Evolutionary conservation across 2,329 filamentous ascomycete species (phyloP).

Genomic region (Ustilaginoidea virens): DNA sequence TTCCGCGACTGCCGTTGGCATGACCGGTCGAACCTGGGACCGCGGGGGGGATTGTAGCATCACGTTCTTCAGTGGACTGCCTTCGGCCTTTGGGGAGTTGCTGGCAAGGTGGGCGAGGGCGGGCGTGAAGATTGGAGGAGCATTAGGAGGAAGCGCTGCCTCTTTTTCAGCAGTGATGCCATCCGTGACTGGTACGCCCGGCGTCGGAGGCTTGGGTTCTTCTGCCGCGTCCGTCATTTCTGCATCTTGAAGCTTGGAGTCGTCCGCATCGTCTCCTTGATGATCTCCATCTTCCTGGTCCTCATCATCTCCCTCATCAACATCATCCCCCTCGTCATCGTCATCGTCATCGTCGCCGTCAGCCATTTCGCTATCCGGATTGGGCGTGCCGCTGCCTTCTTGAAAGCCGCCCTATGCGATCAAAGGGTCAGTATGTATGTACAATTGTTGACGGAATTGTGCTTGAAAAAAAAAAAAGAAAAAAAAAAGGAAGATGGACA

Average conservation of each 20-base stretch:
- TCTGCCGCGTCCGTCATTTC: slow-evolving; percentile 21
- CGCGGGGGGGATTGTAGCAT: slow-evolving; percentile 30
- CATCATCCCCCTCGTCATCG: slow-evolving; percentile 31
- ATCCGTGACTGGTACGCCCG: slow-evolving; percentile 10
- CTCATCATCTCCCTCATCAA: slow-evolving; percentile 30
- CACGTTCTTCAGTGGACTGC: slow-evolving; percentile 38
- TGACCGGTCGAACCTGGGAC: slow-evolving; percentile 6
- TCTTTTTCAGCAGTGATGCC: slow-evolving; percentile 9
- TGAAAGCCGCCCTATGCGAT: slow-evolving; percentile 22
- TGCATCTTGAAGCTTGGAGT: slow-evolving; percentile 18
- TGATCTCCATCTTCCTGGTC: slow-evolving; percentile 32
- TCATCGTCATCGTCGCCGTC: slow-evolving; percentile 33
- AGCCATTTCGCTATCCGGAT: slow-evolving; percentile 36
- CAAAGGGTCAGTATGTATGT: not conserved
- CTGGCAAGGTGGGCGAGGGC: slow-evolving; percentile 12
- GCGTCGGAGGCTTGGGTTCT: slow-evolving; percentile 10
- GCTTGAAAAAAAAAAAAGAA: no score
- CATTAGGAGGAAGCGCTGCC: slow-evolving; percentile 11
- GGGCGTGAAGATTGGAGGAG: slow-evolving; percentile 17
- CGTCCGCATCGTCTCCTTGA: slow-evolving; percentile 27
- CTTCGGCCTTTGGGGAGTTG: slow-evolving; percentile 24
- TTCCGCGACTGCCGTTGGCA: not conserved
- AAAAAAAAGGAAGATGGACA: no score
- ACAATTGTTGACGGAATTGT: no score
- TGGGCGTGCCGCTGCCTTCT: slow-evolving; percentile 27